Evolutionary conservation across 2,329 filamentous ascomycete genomes (phyloP), one percentile per base, ranked within the genome.

Genomic region (Colletotrichum tabaci): DNA sequence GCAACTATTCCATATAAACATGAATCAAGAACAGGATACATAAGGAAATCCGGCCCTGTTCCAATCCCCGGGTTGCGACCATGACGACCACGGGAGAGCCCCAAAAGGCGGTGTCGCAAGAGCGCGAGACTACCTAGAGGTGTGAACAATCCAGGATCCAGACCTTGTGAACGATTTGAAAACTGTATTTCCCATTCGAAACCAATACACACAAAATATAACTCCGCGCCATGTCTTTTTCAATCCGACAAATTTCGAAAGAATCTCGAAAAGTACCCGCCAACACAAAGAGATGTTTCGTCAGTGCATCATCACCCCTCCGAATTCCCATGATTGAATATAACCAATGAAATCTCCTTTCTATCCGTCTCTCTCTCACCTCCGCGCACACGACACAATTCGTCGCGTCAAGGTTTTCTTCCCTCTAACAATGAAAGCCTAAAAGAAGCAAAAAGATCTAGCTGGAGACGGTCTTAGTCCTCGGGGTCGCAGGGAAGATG

Each of bases 401-500:
- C 13, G 8, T 26, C 13, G 6, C 49, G 23, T 15, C 3, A 13
- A 16, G 26, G 26, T 26, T 26, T 4, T 26, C 26, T 26, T 26
- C 4, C 26, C 26, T 26, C 26, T 26, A 38, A 38, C 12, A 55
- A n/a, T 2, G 49, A 38, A 13, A n/a, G 6, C 18, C 21, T 21
- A 16, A 13, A 50, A 10, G 18, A 21, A 26, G n/a, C 15, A 44
- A 38, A 16, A 58, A 21, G 15, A 15, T 72, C 66, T 72, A 72
- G 47, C 57, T 68, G 60, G 69, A 65, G 46, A 72, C 69, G 55
- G 66, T 35, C 66, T 65, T 69, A 50, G 61, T 47, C 61, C 35
- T 72, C 23, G 60, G 58, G 5, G 60, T 49, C 23, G 69, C 66
- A 56, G 72, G 72, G 80, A 96, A 96, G 72, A 96, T 91, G 46